Conservation (phyloP, 2,329 filamentous ascomycete genomes). For the Pseudogymnoascus sp. region DNA sequence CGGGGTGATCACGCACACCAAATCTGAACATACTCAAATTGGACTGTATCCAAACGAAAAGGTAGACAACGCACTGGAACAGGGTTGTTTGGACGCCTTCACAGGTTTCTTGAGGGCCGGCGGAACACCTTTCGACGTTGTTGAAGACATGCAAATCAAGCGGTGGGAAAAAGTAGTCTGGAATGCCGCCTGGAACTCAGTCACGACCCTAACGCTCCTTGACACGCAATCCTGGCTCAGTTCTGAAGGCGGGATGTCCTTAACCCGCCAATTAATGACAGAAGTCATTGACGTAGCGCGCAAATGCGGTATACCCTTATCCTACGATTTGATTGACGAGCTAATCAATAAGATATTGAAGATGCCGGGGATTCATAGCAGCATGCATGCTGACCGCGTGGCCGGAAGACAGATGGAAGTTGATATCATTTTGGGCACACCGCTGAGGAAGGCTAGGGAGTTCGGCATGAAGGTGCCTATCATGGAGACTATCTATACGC, state of each 20-base stretch:
- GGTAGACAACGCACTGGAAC: too few species aligned
- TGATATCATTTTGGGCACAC: slow-evolving; percentile 57
- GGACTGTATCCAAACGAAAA: too few species aligned
- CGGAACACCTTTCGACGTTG: too few species aligned
- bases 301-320: slow-evolving; percentile 43
- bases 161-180: too few species aligned
- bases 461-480: slow-evolving; percentile 49
- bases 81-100: too few species aligned
- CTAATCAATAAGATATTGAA: slow-evolving; percentile 43
- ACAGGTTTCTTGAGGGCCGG: too few species aligned
- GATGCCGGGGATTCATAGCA: slow-evolving; percentile 40
- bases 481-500: slow-evolving; percentile 36
- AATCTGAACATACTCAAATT: too few species aligned
- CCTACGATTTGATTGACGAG: slow-evolving; percentile 42
- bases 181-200: too few species aligned
- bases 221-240: too few species aligned
- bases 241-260: slow-evolving; percentile 37
- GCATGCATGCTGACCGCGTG: slow-evolving; percentile 55
- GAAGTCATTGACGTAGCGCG: slow-evolving; percentile 53
- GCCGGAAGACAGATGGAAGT: slow-evolving; percentile 53
- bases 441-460: slow-evolving; percentile 48
- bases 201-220: too few species aligned
- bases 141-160: too few species aligned
- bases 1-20: too few species aligned
- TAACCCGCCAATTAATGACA: slow-evolving; percentile 45